These are phyloP conservation scores for Luzula sylvatica DNA, from an alignment of 176 grass and related monocot genomes.

Conservation along the genomic window DNA sequence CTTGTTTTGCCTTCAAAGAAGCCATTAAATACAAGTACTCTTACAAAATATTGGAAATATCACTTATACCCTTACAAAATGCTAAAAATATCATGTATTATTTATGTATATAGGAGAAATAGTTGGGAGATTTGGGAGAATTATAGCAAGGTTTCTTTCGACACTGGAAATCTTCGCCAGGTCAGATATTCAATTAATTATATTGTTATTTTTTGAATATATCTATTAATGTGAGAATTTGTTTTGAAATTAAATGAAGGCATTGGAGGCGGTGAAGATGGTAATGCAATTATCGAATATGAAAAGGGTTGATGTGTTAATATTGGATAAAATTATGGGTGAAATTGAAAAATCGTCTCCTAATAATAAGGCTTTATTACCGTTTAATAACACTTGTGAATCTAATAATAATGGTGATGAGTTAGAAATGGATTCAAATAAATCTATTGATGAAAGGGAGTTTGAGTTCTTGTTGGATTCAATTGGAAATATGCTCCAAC, in stretches of 20 bases:
- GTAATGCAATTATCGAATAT: conserved; percentile 58
- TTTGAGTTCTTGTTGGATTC: conserved; percentile 56
- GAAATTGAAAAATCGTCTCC: conserved; percentile 36
- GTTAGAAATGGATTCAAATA: neutral
- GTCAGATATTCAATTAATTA: conserved; percentile 17
- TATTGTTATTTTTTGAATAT: neutral
- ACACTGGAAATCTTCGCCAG: conserved; percentile 50
- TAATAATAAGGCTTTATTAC: neutral
- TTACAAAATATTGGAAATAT: no score
- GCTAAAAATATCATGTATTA: conserved; percentile 31
- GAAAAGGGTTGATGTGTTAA: conserved; percentile 46
- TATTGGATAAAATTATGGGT: conserved; percentile 66
- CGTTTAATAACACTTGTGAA: conserved; percentile 26
- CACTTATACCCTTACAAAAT: no score
- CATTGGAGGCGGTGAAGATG: conserved; percentile 76
- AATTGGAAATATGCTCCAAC: conserved; percentile 68
- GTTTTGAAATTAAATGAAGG: conserved; percentile 36
- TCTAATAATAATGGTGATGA: conserved; percentile 26
- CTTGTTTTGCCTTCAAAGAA: conserved; percentile 91
- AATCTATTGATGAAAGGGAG: conserved; percentile 33
- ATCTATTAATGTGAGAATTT: conserved; percentile 2
- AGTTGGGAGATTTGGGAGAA: conserved; percentile 99
- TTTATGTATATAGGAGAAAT: conserved; percentile 63
- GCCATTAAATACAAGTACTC: conserved; percentile 65
- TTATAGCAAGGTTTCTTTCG: conserved; percentile 85